A percentile compares a stretch with the other conserved stretches of the same genome.
phyloP scores from a whole-genome alignment of 306 rosid species.

The Vigna reflexopilosa region DNA sequence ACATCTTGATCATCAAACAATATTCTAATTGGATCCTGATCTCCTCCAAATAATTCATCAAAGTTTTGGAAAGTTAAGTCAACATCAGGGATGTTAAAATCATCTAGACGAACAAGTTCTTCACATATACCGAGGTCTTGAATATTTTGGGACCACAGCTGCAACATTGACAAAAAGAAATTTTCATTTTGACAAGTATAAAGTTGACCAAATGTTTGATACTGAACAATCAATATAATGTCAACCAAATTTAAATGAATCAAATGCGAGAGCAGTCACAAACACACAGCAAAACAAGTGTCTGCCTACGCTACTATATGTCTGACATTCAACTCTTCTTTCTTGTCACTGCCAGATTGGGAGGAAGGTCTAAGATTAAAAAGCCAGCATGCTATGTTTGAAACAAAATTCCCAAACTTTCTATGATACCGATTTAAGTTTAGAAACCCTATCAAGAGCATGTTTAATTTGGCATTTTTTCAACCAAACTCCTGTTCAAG shows the following conservation, averaged over 20 bases:
- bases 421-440: neutral
- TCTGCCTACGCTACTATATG: slow-evolving; percentile 21
- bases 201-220: slow-evolving; percentile 26
- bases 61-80: slow-evolving; percentile 79
- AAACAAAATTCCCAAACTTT: neutral
- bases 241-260: slow-evolving; percentile 30
- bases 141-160: slow-evolving; percentile 93
- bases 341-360: slow-evolving; percentile 29
- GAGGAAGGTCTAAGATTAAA: slow-evolving; percentile 2
- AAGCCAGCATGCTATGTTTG: slow-evolving; percentile 10
- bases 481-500: neutral
- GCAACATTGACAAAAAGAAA: slow-evolving; percentile 46
- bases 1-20: slow-evolving; percentile 57
- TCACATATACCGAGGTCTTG: slow-evolving; percentile 94
- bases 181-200: slow-evolving; percentile 41
- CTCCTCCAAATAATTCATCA: slow-evolving; percentile 82
- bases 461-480: neutral
- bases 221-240: slow-evolving; percentile 29
- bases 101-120: slow-evolving; percentile 71
- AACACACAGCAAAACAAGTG: slow-evolving; percentile 17
- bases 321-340: neutral
- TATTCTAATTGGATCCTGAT: slow-evolving; percentile 65
- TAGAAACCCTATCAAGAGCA: neutral
- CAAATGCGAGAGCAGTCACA: slow-evolving; percentile 3
- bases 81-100: slow-evolving; percentile 86